Percentiles rank a stretch among this genome's conserved stretches.
phyloP scores from a whole-genome alignment of 495 filamentous ascomycete species.

The Filosporella fistucella region DNA sequence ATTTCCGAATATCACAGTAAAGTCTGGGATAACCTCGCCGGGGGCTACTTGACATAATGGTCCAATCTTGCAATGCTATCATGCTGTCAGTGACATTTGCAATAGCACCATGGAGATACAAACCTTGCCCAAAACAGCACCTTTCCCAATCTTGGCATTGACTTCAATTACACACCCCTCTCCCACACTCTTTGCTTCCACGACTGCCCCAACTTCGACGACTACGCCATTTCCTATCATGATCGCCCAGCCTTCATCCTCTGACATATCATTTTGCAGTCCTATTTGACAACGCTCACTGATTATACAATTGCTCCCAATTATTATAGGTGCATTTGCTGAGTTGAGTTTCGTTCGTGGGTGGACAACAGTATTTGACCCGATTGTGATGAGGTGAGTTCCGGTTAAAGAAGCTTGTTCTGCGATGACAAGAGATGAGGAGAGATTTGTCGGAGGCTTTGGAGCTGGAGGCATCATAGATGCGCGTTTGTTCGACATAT shows the following conservation, averaged over 20 bases:
- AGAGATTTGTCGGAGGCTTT: slow-evolving; percentile 66
- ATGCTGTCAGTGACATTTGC: slow-evolving; percentile 3
- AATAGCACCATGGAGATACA: slow-evolving; percentile 17
- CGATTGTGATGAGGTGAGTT: slow-evolving; percentile 65
- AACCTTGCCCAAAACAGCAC: slow-evolving; percentile 62
- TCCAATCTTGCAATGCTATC: slow-evolving; percentile 48
- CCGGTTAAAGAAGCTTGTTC: slow-evolving; percentile 72
- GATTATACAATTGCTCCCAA: slow-evolving; percentile 72
- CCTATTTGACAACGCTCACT: slow-evolving; percentile 67
- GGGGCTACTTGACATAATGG: slow-evolving; percentile 44
- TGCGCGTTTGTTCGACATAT: slow-evolving; percentile 42
- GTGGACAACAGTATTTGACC: slow-evolving; percentile 72
- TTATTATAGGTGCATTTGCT: slow-evolving; percentile 60
- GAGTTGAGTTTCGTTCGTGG: slow-evolving; percentile 71
- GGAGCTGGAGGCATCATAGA: slow-evolving; percentile 44
- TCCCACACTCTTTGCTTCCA: slow-evolving; percentile 59
- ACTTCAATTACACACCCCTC: slow-evolving; percentile 61
- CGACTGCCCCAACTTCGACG: slow-evolving; percentile 54
- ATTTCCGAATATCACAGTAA: slow-evolving; percentile 61
- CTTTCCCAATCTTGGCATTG: slow-evolving; percentile 53
- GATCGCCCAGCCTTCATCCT: slow-evolving; percentile 28
- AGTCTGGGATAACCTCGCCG: slow-evolving; percentile 54
- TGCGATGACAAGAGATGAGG: slow-evolving; percentile 66
- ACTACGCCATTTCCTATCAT: slow-evolving; percentile 52
- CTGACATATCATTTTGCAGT: slow-evolving; percentile 24